Evolutionary conservation across 352 stramenopile genomes (phyloP).

Genomic region (Pythium chondricola): DNA sequence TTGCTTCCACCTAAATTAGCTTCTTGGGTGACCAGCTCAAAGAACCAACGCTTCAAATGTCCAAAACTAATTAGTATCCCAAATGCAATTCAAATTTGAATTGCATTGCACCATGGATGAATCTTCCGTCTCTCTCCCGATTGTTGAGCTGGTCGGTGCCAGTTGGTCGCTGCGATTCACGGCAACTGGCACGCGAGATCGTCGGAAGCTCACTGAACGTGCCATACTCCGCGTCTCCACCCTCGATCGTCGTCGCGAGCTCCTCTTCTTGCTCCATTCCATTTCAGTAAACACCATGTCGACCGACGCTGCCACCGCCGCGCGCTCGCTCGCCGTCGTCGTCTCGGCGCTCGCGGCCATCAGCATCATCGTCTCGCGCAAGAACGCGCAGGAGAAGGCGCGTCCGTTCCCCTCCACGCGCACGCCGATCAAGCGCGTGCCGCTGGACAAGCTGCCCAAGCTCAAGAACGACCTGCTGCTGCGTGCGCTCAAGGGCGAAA

Average conservation of each 20-base stretch:
- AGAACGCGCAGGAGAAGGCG: slow-evolving; percentile 32
- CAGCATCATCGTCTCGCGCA: slow-evolving; percentile 49
- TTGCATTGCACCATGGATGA: too few species aligned
- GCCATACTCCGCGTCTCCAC: too few species aligned
- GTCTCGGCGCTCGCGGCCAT: slow-evolving; percentile 51
- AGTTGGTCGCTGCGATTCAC: slow-evolving; percentile 4
- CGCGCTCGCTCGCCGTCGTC: slow-evolving; percentile 24
- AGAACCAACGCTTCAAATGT: too few species aligned
- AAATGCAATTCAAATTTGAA: slow-evolving; percentile 10
- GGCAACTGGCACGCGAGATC: not conserved
- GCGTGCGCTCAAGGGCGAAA: slow-evolving; percentile 79
- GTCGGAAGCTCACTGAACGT: slow-evolving; percentile 1
- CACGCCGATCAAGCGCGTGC: slow-evolving; percentile 65
- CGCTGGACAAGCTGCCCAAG: slow-evolving; percentile 64
- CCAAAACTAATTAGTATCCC: too few species aligned
- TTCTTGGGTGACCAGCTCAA: too few species aligned
- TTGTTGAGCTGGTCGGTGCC: slow-evolving; percentile 2
- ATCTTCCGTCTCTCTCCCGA: slow-evolving; percentile 15
- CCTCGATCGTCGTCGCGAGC: too few species aligned
- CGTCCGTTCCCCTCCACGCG: slow-evolving; percentile 56
- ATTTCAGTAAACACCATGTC: not conserved
- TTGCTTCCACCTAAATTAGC: too few species aligned
- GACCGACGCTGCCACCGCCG: slow-evolving; percentile 13
- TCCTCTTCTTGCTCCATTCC: not conserved
- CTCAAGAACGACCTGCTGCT: slow-evolving; percentile 89